Base-by-base conservation (phyloP, 306 rosid species). In the Ormosia emarginata region DNA sequence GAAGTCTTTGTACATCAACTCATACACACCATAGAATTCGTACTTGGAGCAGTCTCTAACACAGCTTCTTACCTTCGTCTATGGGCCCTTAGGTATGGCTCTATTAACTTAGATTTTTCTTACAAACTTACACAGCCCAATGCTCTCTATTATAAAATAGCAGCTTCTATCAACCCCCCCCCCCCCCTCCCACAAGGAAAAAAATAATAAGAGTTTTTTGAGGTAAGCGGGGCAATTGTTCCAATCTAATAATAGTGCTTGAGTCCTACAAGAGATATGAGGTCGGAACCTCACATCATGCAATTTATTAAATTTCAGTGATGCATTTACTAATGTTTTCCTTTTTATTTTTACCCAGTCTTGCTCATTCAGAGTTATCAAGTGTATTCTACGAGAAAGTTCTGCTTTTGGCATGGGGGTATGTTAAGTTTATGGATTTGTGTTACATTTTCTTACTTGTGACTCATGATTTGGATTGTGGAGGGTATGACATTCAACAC, bases 61-160 rank as follows among this genome's bases (percentile, higher is more conserved):
- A 94, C 98, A 44, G 98, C 98, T 85, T 94, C 98, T 8, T 94
- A 94, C 87, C 98, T 94, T 86, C 95, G 98, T 78, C 92, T 95
- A 17, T 95, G 99, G 99, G 99, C 98, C 67, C 92, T 95, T 34
- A 95, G 99, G 99, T 95, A 85, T 62, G 90, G 81, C 40, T 76
- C 36, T 50, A 12, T 5, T n/a, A n/a, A 14, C 64, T 29, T 64
- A 6, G 49, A 66, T 67, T 14, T 40, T 7, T 66, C 15, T 13
- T 2, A 67, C 12, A 40, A 40, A 10, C 67, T 5, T 41, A 4
- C 24, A 29, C 81, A 9, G 18, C 30, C 41, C 24, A 14, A 52
- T 63, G 64, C 29, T 37, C 30, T 34, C 62, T 46, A 15, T 37
- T 17, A 63, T 63, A 75, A 32, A 24, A 37, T 40, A 34, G 18